phyloP scores from a whole-genome alignment of 2,329 filamentous ascomycete species.

The Pseudovirgaria hyperparasitica region DNA sequence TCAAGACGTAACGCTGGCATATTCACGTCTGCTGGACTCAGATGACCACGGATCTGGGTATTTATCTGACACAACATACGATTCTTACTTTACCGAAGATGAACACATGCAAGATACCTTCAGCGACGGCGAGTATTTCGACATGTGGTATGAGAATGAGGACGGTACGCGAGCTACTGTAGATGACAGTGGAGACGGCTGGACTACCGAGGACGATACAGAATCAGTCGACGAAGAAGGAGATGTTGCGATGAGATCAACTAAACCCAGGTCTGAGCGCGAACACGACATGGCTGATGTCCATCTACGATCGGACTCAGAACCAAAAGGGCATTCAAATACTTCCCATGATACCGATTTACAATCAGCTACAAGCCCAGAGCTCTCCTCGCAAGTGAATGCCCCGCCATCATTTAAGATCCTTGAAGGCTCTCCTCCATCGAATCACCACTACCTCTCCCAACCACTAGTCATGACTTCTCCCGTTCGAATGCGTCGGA shows the following conservation, averaged over 20 bases:
- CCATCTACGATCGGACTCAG: neutral
- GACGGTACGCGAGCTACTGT: conserved; percentile 18
- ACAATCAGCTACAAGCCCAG: neutral
- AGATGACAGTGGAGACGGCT: conserved; percentile 19
- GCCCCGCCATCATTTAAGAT: conserved; percentile 18
- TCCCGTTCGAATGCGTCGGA: conserved; percentile 33
- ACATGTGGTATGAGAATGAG: conserved; percentile 27
- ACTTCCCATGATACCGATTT: neutral
- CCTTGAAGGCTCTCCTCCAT: conserved; percentile 20
- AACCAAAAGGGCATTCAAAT: neutral
- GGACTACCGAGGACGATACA: conserved; percentile 25
- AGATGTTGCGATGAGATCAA: conserved; percentile 20
- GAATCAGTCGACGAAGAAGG: conserved; percentile 18
- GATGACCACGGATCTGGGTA: conserved; percentile 9
- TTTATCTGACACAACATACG: conserved; percentile 12
- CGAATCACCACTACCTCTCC: conserved; percentile 27
- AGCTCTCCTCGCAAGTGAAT: too few relatives aligned
- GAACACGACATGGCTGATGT: conserved; percentile 12
- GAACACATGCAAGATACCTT: conserved; percentile 14
- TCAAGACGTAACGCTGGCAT: conserved; percentile 37
- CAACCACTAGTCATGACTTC: conserved; percentile 27
- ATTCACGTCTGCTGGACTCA: conserved; percentile 10
- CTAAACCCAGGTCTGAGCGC: conserved; percentile 18
- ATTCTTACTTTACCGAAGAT: conserved; percentile 20
- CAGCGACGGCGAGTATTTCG: conserved; percentile 19